phyloP scores from a whole-genome alignment of 345 rosid species.

The Bruguiera parviflora region DNA sequence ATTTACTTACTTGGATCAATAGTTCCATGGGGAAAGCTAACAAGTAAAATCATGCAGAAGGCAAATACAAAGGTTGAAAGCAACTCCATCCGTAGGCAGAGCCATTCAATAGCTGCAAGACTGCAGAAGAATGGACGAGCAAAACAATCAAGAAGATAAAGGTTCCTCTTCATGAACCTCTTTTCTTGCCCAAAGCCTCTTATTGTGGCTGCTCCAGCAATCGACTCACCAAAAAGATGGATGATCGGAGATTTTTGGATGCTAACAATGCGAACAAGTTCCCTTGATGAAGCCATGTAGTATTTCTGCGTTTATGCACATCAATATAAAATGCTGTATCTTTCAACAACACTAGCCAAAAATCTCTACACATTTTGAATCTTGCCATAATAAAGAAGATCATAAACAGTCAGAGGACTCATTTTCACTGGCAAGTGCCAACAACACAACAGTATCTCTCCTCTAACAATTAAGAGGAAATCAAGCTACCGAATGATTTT shows the following conservation, averaged over 20 bases:
- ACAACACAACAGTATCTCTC: neutral
- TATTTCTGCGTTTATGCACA: slow-evolving; percentile 66
- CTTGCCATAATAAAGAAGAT: no score
- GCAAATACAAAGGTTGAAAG: slow-evolving; percentile 96
- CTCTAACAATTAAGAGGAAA: neutral
- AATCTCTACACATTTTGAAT: neutral
- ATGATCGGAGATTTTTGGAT: slow-evolving; percentile 97
- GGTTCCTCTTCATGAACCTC: slow-evolving; percentile 95
- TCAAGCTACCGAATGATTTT: neutral
- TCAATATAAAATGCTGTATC: neutral
- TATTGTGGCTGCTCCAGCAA: slow-evolving; percentile 98
- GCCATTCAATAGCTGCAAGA: slow-evolving; percentile 98
- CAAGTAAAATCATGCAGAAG: slow-evolving; percentile 96
- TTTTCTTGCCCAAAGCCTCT: slow-evolving; percentile 98
- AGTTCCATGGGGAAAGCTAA: slow-evolving; percentile 92
- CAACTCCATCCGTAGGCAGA: slow-evolving; percentile 96
- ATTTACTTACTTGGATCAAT: slow-evolving; percentile 91
- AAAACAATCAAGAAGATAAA: slow-evolving; percentile 97
- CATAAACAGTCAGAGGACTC: no score
- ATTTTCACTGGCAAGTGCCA: no score
- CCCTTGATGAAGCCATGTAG: slow-evolving; percentile 99
- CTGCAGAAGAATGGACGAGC: slow-evolving; percentile 98
- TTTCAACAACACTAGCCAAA: neutral
- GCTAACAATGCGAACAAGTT: slow-evolving; percentile 97
- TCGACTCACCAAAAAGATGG: slow-evolving; percentile 96